Conservation (phyloP, 2,329 filamentous ascomycete genomes). For the Aureobasidium sp. region DNA sequence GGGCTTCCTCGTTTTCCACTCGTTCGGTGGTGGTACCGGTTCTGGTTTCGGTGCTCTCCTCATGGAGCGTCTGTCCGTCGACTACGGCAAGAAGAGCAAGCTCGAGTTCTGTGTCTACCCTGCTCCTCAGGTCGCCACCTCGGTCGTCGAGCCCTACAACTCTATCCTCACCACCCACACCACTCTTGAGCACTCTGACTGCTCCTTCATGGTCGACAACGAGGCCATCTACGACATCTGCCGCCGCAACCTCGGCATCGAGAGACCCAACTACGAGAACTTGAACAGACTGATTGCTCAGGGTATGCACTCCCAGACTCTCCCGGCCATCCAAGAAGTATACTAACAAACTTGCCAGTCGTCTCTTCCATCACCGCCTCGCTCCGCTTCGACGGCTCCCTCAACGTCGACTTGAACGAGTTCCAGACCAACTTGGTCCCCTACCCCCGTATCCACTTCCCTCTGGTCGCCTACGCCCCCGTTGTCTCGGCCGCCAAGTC, state of each 20-base stretch:
- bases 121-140: conserved; percentile 91
- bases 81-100: conserved; percentile 99
- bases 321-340: neutral
- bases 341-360: conserved; percentile 46
- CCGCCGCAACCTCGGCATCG: conserved; percentile 92
- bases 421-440: conserved; percentile 99
- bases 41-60: conserved; percentile 97
- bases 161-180: conserved; percentile 98
- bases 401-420: conserved; percentile 99
- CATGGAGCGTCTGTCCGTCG: conserved; percentile 97
- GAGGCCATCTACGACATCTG: conserved; percentile 99
- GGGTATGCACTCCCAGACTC: conserved; percentile 47
- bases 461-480: conserved; percentile 90
- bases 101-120: conserved; percentile 99
- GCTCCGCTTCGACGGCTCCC: conserved; percentile 94
- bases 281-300: conserved; percentile 97
- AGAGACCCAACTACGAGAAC: conserved; percentile 98
- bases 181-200: conserved; percentile 98
- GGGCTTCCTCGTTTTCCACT: conserved; percentile 99
- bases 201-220: conserved; percentile 99
- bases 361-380: conserved; percentile 98
- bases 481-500: conserved; percentile 94
- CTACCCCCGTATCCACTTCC: conserved; percentile 99
- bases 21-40: conserved; percentile 96
- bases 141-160: conserved; percentile 99